Base-by-base conservation (phyloP, 1,284 basidiomycete species). In the Ceraceosorus bombacis region DNA sequence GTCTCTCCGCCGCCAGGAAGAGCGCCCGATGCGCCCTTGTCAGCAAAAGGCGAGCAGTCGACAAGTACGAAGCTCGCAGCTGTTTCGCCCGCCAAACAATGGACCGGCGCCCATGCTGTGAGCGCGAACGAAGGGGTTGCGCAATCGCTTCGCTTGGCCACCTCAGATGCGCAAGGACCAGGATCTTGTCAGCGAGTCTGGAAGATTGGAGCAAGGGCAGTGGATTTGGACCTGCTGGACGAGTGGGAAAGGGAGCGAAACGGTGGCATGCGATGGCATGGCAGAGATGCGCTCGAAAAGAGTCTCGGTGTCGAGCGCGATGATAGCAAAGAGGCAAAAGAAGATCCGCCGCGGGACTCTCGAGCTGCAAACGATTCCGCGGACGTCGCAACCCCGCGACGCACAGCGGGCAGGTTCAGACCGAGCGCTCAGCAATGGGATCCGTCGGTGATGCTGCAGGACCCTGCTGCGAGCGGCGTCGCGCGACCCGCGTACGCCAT, bases 181-280 rank as follows among this genome's bases (percentile, higher is more conserved):
- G 67, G 63, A 7, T 57, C 64, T 17, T 76, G 73, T 53, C 73
- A 75, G 58, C 64, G 74, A 38, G 66, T 71, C 10, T 75, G 74
- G 53, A 56, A 68, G 6, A 40, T 73, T 4, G 71, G 69, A 5
- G 64, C 68, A 4, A 55, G 74, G 1, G 64, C 62, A 36, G 89
- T 88, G 83, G 87, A 93, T 73, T 85, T 89, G 66, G 82, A 82
- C n/a, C 81, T 84, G 41, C 79, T 93, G 54, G 75, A 76, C 43
- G 80, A 81, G 48, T 93, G 90, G 90, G 89, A 93, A 76, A 73
- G 70, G 57, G 80, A 83, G 62, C 82, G 79, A 43, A 89, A 90
- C 70, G 81, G 78, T 6, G 85, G 86, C 0, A 75, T 75, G 60
- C 77, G 79, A 4, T 93, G 90, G 90, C 79, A 80, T 36, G 88